Evolutionary conservation across 2,329 filamentous ascomycete genomes (phyloP), one percentile per base, ranked within the genome.

Genomic region (Epichloe uncinata): DNA sequence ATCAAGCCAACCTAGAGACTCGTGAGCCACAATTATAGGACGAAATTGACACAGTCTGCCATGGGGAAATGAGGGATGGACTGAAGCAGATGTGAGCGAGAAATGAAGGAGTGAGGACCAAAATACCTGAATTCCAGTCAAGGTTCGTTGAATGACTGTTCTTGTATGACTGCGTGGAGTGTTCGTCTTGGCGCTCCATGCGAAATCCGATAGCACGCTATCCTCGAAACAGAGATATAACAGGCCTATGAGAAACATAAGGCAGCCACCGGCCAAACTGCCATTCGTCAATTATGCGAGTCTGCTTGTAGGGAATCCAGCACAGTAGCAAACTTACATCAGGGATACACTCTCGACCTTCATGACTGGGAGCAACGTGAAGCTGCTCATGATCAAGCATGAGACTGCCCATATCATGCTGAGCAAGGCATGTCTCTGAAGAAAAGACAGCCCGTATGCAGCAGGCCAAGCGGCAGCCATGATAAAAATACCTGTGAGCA

Each of bases 321-420:
- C 18, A 13, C 2, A 15, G 18, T 30, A 7, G 2, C 3, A 13
- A 26, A 69, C 78, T 63, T 71, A 90, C 84, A 95, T 88, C 26
- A 87, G 72, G 50, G 72, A 74, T 4, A 88, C 63, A 57, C 85
- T 79, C 62, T 98, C 94, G 1, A 80, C 71, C 66, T 97, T 98
- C 66, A 86, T 83, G 2, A 87, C 93, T 1, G 87, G 85, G 2
- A 98, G 73, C 13, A 97, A 68, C 0, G 93, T 98, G 61, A 98
- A 98, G 3, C 78, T 76, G 63, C 91, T 93, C 89, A 97, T 95
- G 4, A 82, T 69, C 2, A 83, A 57, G 65, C 90, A 96, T 4
- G 86, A 85, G 37, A 83, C 58, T 8, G 77, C 74, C 93, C 93
- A 98, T 0, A 81, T 80, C 0, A 72, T 67, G 48, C 79, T 78